Base-by-base conservation (phyloP, 1,139 yeast species). In the Taphrina wiesneri region DNA sequence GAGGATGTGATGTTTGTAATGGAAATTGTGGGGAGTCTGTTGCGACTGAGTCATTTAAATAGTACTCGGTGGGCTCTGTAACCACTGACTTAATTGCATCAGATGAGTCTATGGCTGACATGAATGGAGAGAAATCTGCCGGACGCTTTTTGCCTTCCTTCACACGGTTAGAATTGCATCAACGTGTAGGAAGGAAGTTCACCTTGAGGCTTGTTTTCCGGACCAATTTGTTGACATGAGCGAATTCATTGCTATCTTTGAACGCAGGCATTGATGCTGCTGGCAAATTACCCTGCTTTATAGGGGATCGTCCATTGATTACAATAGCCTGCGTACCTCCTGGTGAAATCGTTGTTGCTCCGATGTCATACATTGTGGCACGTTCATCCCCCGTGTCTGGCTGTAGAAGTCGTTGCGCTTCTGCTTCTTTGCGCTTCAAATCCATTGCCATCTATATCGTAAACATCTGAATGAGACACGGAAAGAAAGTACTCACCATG, bases 381-480 rank as follows among this genome's bases (percentile, higher is more conserved):
- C 13, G 32, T 17, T 17, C 34, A 5, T 39, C 43, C 21, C n/a
- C 19, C 7, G 26, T 28, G 6, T 34, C 26, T 11, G 45, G 3
- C 1, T 54, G 49, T 2, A 54, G 49, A 11, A 54, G n/a, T 39
- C 36, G 17, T 25, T 52, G 57, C 34, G 59, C 60, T 21, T 53
- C 65, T 1, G 60, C 65, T 23, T 60, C 62, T 49, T 68, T 67
- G 51, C 60, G 56, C 65, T 65, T 67, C 66, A 80, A 74, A 69
- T 83, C 83, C 72, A 87, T 78, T 63, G 82, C 83, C 91, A 90
- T 87, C 64, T 60, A 19, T 13, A 41, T 1, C 1, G n/a, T 15
- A 19, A 26, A 34, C 15, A 13, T 28, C 34, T 2, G 21, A n/a
- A 11, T 19, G 17, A 32, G 23, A 21, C 21, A n/a, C 21, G 28